Base-by-base conservation (phyloP, 768 basidiomycete genomes). In the Psilocybe subaeruginosa region DNA sequence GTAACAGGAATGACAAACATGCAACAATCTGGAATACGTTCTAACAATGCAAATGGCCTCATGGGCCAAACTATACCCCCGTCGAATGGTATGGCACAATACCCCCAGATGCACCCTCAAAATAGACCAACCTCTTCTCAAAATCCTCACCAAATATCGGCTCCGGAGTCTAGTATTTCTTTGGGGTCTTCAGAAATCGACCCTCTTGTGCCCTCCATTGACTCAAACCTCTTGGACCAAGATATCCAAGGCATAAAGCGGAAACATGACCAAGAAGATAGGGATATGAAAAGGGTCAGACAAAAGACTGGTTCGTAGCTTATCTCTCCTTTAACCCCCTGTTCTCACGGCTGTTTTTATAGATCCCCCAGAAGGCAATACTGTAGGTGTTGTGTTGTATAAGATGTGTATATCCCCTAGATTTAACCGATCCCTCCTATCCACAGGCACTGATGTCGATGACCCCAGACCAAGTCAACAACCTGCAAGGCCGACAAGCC, bases 231-330 rank as follows among this genome's bases (percentile, higher is more conserved):
- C 33, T 72, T 85, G 54, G 90, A 92, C 56, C 79, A 80, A 61
- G 90, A 91, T 57, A 64, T 72, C n/a, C 85, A 88, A 58, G 84
- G 81, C 16, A 79, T 86, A 64, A 94, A 93, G 71, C 82, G 92
- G 63, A 92, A 92, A 72, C 76, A 89, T 64, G 86, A 87, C 51
- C 78, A 80, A 16, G 87, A 86, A 55, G 89, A 90, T 60, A 74
- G 74, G 30, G 88, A 91, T 50, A 80, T 75, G 50, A 94, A 94
- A 72, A 83, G 92, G 66, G 85, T 75, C 52, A 83, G 89, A 66
- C 83, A 87, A 73, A 92, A 87, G 76, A 91, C 82, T 67, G 90
- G 92, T 90, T 64, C 71, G 85, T 64, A n/a, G 14, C 23, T 23
- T 19, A 45, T 37, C 23, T 56, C 14, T 17, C 17, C 51, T 31